phyloP scores from a whole-genome alignment of 257 asterid species.

The Ilex aquifolium region DNA sequence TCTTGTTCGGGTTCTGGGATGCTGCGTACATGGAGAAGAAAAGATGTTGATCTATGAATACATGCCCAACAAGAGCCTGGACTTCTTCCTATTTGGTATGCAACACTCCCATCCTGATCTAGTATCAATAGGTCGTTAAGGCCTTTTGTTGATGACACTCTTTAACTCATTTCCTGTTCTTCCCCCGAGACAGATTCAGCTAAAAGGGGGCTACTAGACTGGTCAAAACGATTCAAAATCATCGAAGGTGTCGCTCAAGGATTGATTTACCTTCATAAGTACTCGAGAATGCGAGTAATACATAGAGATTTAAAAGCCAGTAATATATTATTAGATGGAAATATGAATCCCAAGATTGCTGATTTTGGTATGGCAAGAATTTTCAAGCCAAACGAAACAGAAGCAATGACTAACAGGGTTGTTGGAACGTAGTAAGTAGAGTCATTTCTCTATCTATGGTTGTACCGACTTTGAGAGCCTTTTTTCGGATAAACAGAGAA shows the following conservation, averaged over 20 bases:
- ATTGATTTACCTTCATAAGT: conserved; percentile 54
- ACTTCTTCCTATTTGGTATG: conserved; percentile 47
- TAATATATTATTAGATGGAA: conserved; percentile 49
- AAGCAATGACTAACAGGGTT: conserved; percentile 44
- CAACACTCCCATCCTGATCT: not conserved
- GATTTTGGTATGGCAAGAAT: conserved; percentile 68
- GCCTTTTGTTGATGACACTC: too few relatives aligned
- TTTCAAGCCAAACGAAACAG: conserved; percentile 32
- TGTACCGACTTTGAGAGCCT: too few relatives aligned
- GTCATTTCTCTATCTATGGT: not conserved
- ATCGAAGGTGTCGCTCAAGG: conserved; percentile 52
- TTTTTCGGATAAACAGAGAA: too few relatives aligned
- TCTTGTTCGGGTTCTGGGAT: conserved; percentile 53
- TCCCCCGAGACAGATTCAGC: conserved; percentile 15
- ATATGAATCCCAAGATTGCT: conserved; percentile 61
- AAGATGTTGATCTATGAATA: conserved; percentile 54
- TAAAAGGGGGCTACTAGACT: conserved; percentile 17
- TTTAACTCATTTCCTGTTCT: too few relatives aligned
- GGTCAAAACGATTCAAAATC: conserved; percentile 29
- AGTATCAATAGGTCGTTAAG: too few relatives aligned
- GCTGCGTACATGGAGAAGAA: conserved; percentile 47
- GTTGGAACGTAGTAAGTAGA: conserved; percentile 56
- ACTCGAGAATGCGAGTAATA: conserved; percentile 50
- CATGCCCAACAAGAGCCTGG: conserved; percentile 64
- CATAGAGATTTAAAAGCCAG: conserved; percentile 57